phyloP scores from a whole-genome alignment of 441 rosid species.

The Hypseocharis bilobata region DNA sequence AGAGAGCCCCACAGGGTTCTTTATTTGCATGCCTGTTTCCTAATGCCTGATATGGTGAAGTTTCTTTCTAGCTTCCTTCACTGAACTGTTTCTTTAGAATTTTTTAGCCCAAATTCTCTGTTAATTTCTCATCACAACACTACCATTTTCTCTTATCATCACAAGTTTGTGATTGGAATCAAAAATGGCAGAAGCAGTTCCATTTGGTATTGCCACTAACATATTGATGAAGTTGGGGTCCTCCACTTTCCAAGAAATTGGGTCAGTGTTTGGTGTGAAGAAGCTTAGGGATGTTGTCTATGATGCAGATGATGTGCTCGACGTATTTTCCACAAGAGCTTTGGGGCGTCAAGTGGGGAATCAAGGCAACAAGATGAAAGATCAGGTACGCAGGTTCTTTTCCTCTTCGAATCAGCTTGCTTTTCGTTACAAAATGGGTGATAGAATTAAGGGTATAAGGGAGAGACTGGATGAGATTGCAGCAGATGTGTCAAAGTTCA shows the following conservation, averaged over 20 bases:
- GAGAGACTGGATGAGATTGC: neutral
- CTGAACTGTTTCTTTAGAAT: no score
- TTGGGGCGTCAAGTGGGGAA: slow-evolving; percentile 22
- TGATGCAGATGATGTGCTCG: slow-evolving; percentile 24
- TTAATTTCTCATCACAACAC: no score
- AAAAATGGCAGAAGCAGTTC: slow-evolving; percentile 4
- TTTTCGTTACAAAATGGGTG: neutral
- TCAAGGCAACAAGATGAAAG: slow-evolving; percentile 18
- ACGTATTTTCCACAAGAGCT: slow-evolving; percentile 27
- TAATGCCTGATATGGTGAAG: no score
- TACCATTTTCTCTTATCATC: no score
- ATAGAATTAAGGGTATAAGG: neutral
- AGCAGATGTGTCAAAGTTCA: neutral
- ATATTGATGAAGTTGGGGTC: neutral
- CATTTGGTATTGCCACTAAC: neutral
- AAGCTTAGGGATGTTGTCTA: slow-evolving; percentile 15
- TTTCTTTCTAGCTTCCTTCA: no score
- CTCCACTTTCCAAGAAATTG: neutral
- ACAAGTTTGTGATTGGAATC: no score
- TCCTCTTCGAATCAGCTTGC: neutral
- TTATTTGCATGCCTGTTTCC: no score
- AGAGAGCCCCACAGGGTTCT: no score
- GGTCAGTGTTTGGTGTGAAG: neutral
- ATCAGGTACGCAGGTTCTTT: slow-evolving; percentile 11
- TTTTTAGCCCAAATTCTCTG: no score